Percentiles rank a stretch among this genome's conserved stretches.
Conservation (phyloP, 805 yeast genomes). For the Saturnispora dispora region DNA sequence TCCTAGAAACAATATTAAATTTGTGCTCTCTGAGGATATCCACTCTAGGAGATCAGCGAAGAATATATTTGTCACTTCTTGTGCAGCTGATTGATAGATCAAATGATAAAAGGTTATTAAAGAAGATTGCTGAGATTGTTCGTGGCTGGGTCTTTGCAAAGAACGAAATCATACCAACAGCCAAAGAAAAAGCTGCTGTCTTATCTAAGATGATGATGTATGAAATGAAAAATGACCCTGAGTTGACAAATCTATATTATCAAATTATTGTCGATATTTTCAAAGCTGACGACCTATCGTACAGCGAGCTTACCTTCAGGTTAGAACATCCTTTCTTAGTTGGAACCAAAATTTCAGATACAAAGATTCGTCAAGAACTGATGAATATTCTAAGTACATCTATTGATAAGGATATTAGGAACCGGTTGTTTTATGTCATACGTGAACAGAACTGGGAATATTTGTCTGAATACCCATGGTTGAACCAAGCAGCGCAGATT, state of each 20-base stretch:
- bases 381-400: constrained; percentile 74
- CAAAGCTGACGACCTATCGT: constrained; percentile 64
- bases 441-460: constrained; percentile 97
- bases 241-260: constrained; percentile 69
- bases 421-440: constrained; percentile 77
- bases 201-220: constrained; percentile 88
- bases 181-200: constrained; percentile 92
- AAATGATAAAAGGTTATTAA: constrained; percentile 62
- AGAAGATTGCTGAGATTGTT: constrained; percentile 67
- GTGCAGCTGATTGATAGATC: constrained; percentile 90
- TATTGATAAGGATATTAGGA: constrained; percentile 66
- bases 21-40: constrained; percentile 76
- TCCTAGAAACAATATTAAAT: constrained; percentile 67
- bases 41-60: constrained; percentile 84
- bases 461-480: constrained; percentile 87
- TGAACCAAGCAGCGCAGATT: constrained; percentile 85
- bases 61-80: constrained; percentile 74
- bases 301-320: constrained; percentile 84
- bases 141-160: constrained; percentile 85
- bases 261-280: constrained; percentile 82
- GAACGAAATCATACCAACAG: constrained; percentile 81
- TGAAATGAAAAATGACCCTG: constrained; percentile 79
- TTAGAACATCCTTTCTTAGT: constrained; percentile 95
- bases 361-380: constrained; percentile 60
- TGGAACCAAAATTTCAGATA: constrained; percentile 81